Evolutionary conservation across 495 filamentous ascomycete genomes (phyloP), one percentile per base, ranked within the genome.

Genomic region (Elaphomyces granulatus): DNA sequence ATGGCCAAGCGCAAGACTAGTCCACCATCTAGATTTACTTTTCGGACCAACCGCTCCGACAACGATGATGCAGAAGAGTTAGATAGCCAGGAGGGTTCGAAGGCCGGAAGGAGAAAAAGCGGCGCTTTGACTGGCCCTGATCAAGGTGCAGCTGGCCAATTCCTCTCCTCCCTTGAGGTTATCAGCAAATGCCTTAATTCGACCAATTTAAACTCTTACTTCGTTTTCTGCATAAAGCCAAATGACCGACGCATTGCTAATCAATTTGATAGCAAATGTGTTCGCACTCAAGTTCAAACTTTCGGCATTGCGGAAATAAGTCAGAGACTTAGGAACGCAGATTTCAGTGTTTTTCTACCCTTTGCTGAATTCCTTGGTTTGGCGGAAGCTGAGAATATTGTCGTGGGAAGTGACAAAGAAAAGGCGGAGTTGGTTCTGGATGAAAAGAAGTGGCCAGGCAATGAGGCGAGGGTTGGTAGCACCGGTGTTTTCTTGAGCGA

Each of bases 191-290:
- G 82, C 28, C 63, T 98, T 33, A 82, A 75, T 21, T 77, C 83
- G 6, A 66, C 77, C 6, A 83, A 83, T 50, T 76, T 83, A 8
- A 98, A 95, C 51, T 75, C 83, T 10, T 98, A 96, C 53, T 95
- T 95, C 50, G 74, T 98, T 19, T 94, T 98, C 62, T 96, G 90
- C 49, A 65, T 98, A 37, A 96, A 98, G 59, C 90, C 90, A 6
- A 98, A 98, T 52, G 90, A 96, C 59, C 75, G 90, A 15, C 80
- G 88, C 18, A 98, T 98, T 45, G 88, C 90, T 37, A 96, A 98
- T 46, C 90, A 96, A 55, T 96, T 96, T 47, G 90, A 98, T 56
- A 94, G 86, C 67, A 96, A 98, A 59, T 95, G 87, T 53, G 90
- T 98, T 17, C 77, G 90, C 12, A 80, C 80, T 20, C 90, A 98